phyloP scores from a whole-genome alignment of 2,329 filamentous ascomycete species.

The Pseudogymnoascus sp. region DNA sequence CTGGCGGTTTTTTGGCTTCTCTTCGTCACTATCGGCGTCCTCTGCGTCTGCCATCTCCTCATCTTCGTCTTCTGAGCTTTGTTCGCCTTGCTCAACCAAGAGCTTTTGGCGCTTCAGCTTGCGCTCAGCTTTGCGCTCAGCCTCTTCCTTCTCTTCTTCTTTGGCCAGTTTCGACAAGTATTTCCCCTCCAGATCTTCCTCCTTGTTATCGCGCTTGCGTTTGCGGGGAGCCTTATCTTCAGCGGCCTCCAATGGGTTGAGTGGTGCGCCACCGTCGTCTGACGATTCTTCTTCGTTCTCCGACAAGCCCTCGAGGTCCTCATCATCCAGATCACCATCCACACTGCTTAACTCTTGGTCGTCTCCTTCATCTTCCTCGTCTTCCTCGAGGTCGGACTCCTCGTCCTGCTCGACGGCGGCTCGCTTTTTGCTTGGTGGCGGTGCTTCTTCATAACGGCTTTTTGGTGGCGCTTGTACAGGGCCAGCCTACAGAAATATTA shows the following conservation, averaged over 20 bases:
- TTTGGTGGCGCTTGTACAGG: constrained; percentile 30
- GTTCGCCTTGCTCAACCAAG: constrained; percentile 31
- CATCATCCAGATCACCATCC: constrained; percentile 30
- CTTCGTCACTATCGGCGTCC: constrained; percentile 25
- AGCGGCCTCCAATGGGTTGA: constrained; percentile 39
- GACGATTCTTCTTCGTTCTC: constrained; percentile 27
- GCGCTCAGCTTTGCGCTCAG: constrained; percentile 34
- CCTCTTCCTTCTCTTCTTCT: constrained; percentile 49
- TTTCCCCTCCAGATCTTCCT: constrained; percentile 60
- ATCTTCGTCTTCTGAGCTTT: constrained; percentile 24
- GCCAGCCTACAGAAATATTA: constrained; percentile 25
- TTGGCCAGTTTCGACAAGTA: constrained; percentile 60
- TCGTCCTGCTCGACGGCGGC: constrained; percentile 25
- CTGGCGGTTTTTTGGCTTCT: constrained; percentile 32
- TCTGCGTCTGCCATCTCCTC: constrained; percentile 18
- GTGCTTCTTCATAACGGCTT: constrained; percentile 28
- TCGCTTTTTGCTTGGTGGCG: constrained; percentile 21
- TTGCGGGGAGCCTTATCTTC: constrained; percentile 34
- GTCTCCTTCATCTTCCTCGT: constrained; percentile 21
- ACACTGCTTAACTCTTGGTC: constrained; percentile 31
- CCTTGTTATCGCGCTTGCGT: constrained; percentile 55
- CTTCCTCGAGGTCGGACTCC: constrained; percentile 20
- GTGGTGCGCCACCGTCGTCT: constrained; percentile 31
- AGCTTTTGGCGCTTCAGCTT: constrained; percentile 46
- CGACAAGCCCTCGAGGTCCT: constrained; percentile 23